Evolutionary conservation across 2,329 filamentous ascomycete genomes (phyloP).

Genomic region (Bipolaris sorokiniana): DNA sequence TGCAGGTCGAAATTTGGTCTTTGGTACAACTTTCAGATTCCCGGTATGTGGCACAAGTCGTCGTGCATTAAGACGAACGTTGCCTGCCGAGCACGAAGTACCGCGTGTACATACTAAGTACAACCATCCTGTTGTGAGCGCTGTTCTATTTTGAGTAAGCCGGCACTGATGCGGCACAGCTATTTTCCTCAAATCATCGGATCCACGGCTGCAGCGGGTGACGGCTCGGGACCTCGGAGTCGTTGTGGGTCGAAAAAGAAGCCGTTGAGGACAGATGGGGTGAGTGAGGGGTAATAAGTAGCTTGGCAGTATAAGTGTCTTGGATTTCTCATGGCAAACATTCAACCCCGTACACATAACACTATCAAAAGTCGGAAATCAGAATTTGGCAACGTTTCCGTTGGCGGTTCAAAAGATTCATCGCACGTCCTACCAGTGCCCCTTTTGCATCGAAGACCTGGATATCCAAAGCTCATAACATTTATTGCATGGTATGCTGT

Average conservation of each 20-base stretch:
- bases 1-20: background rate
- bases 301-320: conserved; percentile 4
- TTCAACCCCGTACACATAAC: no score
- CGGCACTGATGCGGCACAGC: background rate
- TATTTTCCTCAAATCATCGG: conserved; percentile 12
- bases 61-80: background rate
- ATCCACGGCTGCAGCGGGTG: background rate
- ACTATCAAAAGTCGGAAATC: no score
- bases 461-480: no score
- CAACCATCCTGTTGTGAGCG: background rate
- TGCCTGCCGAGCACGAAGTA: background rate
- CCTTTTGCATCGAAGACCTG: no score
- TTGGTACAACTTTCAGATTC: background rate
- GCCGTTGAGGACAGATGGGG: background rate
- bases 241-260: conserved; percentile 4
- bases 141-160: background rate
- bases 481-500: no score
- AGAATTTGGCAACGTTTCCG: background rate
- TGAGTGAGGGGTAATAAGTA: conserved; percentile 11
- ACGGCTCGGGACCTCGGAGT: background rate
- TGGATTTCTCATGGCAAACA: background rate
- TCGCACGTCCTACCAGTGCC: no score
- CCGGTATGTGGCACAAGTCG: background rate
- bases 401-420: background rate
- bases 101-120: background rate